Evolutionary conservation across 2,329 filamentous ascomycete genomes (phyloP).

Genomic region (Paraphoma chrysanthemicola): DNA sequence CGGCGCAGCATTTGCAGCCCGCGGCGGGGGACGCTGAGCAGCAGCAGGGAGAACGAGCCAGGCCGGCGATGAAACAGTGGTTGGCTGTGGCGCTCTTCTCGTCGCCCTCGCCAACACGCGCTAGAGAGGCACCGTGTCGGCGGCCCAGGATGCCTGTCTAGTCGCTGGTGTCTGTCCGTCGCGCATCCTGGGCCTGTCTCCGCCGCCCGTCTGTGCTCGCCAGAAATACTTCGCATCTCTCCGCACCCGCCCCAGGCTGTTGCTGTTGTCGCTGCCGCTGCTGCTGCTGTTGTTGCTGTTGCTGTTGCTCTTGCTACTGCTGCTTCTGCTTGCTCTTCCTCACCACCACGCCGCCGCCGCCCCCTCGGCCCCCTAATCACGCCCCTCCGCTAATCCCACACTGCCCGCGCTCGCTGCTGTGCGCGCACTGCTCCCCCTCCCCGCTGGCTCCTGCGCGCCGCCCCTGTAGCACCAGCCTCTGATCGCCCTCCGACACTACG

Average conservation of each 20-base stretch:
- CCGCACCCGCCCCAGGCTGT: background rate
- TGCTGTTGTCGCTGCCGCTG: no score
- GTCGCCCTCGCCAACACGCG: constrained; percentile 20
- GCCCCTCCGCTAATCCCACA: background rate
- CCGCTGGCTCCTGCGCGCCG: constrained; percentile 16
- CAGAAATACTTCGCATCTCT: background rate
- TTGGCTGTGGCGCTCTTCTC: constrained; percentile 28
- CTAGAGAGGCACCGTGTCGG: constrained; percentile 7
- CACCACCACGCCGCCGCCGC: no score
- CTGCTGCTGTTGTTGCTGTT: no score
- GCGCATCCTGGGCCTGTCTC: no score
- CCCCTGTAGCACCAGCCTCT: constrained; percentile 34
- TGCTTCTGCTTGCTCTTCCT: no score
- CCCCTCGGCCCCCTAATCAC: no score
- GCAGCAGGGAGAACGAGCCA: background rate
- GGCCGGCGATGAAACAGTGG: constrained; percentile 32
- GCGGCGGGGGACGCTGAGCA: background rate
- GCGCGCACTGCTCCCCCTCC: constrained; percentile 6
- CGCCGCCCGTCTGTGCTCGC: no score
- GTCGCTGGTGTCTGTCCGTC: background rate
- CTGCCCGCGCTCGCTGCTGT: background rate
- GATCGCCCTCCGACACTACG: constrained; percentile 40
- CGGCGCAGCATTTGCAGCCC: no score
- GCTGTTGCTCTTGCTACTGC: no score
- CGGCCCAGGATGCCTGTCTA: constrained; percentile 13